Base-by-base conservation (phyloP, 1,139 yeast species). In the Hemisphaericaspora subhashii region DNA sequence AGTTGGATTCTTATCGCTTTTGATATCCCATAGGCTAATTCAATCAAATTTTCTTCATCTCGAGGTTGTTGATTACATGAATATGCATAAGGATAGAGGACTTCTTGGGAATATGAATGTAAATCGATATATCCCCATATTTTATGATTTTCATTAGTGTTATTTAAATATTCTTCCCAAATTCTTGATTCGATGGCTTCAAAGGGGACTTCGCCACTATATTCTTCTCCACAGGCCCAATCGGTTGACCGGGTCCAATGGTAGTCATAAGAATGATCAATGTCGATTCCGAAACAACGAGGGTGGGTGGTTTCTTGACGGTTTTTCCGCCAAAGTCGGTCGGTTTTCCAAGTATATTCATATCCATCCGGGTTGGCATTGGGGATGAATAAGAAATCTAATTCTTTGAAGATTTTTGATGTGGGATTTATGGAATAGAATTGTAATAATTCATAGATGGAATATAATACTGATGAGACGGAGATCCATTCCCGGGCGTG, bases 401-500 rank as follows among this genome's bases (percentile, higher is more conserved):
- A 62, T 17, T 64, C 47, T 10, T 58, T 50, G 38, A 69, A 56
- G n/a, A 62, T 66, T 64, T 41, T 59, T 51, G 15, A 66, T 57
- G 44, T 67, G 46, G 64, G 69, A 44, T 57, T 64, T 51, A 37
- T 62, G 55, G 33, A 77, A 53, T 81, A 82, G 42, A 71, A 74
- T 15, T 71, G 60, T 35, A 86, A 61, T 33, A 87, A 55, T 42
- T 75, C 68, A 48, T 77, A 80, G 27, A 88, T 59, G 10, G 79
- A 62, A 57, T 76, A 86, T 44, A 87, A 75, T 1, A 79, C 82
- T 0, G 92, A 73, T 7, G 90, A 77, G 4, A 83, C 79, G 21
- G 90, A 78, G 14, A 88, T 75, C 97, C 97, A 89, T 61, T 89
- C 97, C 36, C 97, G 73, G 0, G 96, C 94, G 60, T 89, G 96